Percentiles rank a stretch among this genome's conserved stretches.
phyloP scores from a whole-genome alignment of 176 grass and related monocot species.

The Cenchrus fungigraminus region DNA sequence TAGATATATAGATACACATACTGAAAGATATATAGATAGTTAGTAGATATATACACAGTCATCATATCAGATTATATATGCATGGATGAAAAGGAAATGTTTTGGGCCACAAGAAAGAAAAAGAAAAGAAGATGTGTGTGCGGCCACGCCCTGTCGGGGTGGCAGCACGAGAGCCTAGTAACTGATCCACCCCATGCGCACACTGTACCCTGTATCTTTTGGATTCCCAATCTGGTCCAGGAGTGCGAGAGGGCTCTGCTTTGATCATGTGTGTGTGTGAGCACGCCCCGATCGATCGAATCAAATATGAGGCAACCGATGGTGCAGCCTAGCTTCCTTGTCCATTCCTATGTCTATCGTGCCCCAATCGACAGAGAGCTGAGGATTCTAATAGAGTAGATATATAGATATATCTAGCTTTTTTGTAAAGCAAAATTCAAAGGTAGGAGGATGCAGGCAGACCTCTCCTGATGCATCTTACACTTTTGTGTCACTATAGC shows the following conservation, averaged over 20 bases:
- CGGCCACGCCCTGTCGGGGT: neutral
- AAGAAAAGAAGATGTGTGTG: neutral
- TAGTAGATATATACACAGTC: neutral
- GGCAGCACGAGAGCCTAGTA: neutral
- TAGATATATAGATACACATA: neutral
- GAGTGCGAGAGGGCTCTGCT: neutral
- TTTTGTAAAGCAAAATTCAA: neutral
- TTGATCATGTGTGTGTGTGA: neutral
- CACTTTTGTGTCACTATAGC: neutral
- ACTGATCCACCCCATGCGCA: conserved; percentile 12
- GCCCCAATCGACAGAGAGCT: neutral
- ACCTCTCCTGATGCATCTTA: neutral
- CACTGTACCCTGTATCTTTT: neutral
- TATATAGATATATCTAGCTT: conserved; percentile 26
- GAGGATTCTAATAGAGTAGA: neutral
- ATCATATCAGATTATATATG: neutral
- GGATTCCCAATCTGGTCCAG: conserved; percentile 11
- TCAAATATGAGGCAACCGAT: conserved; percentile 33
- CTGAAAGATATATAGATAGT: neutral
- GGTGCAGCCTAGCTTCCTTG: neutral
- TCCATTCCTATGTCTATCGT: neutral
- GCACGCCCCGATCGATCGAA: neutral
- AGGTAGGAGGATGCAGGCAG: neutral
- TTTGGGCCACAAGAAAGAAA: neutral
- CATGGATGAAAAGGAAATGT: neutral